Evolutionary conservation across 1,139 yeast genomes (phyloP).

Genomic region (Wickerhamiella pararugosa): DNA sequence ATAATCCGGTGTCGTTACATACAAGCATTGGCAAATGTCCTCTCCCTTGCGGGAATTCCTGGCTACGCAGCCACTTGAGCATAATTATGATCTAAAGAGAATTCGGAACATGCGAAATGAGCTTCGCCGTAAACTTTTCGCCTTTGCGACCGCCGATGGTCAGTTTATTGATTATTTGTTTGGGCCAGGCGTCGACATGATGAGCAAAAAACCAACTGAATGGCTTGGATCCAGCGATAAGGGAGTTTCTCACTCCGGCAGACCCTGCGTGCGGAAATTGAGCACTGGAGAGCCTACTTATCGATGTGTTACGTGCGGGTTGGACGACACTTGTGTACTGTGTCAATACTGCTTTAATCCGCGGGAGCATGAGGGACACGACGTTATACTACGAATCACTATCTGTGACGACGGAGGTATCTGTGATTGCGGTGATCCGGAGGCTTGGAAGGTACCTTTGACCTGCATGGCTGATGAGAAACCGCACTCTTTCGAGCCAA

Average conservation of each 20-base stretch:
- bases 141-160: conserved; percentile 27
- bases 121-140: conserved; percentile 19
- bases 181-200: conserved; percentile 2
- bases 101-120: conserved; percentile 22
- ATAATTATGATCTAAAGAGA: conserved; percentile 16
- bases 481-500: conserved; percentile 6
- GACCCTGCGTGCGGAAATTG: conserved; percentile 68
- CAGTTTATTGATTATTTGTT: conserved; percentile 19
- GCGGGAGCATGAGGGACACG: conserved; percentile 60
- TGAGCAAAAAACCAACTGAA: conserved; percentile 6
- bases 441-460: conserved; percentile 50
- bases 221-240: conserved; percentile 6
- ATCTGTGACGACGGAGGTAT: conserved; percentile 81
- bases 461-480: conserved; percentile 31
- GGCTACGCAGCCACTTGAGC: conserved; percentile 19
- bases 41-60: conserved; percentile 15
- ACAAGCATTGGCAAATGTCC: background rate
- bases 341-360: conserved; percentile 67
- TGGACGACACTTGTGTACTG: conserved; percentile 75
- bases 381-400: conserved; percentile 56
- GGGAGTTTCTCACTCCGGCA: conserved; percentile 38
- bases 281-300: conserved; percentile 78
- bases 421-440: conserved; percentile 88
- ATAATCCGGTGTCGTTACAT: no score
- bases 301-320: conserved; percentile 69